Conservation (phyloP, 352 stramenopile species). For the Ophiocytium majus region DNA sequence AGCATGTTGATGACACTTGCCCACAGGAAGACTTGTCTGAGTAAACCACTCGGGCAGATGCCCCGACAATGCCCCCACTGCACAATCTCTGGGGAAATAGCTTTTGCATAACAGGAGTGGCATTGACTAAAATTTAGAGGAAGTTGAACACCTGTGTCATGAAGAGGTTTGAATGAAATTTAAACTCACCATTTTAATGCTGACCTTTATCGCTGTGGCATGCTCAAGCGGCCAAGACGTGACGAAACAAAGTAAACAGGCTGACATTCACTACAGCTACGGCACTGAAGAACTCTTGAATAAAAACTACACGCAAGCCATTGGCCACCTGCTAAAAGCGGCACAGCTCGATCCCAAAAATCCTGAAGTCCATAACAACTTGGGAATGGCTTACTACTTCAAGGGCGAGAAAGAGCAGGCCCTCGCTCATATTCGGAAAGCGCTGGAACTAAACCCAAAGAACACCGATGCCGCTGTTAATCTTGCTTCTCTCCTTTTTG, state of each 20-base stretch:
- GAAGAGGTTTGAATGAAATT: too few species aligned
- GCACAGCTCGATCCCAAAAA: neutral
- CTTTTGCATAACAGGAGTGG: too few species aligned
- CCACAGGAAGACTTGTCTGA: too few species aligned
- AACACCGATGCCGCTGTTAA: neutral
- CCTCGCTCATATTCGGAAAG: neutral
- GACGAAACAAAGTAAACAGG: neutral
- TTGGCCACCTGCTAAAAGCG: neutral
- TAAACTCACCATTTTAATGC: too few species aligned
- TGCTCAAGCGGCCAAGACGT: too few species aligned
- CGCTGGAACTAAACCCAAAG: slow-evolving; percentile 1
- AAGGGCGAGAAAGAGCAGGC: neutral
- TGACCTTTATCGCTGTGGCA: too few species aligned
- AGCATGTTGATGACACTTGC: too few species aligned
- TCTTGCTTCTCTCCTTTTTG: neutral
- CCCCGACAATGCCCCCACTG: too few species aligned
- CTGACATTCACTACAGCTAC: neutral
- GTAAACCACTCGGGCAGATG: too few species aligned
- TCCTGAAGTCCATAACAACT: neutral
- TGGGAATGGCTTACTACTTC: slow-evolving; percentile 10
- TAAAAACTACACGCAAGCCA: slow-evolving; percentile 2
- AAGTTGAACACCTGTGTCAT: too few species aligned
- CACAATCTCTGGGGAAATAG: too few species aligned
- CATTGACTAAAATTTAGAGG: too few species aligned
- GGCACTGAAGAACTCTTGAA: neutral